Percentiles rank a stretch among this genome's conserved stretches.
phyloP scores from a whole-genome alignment of 2,329 filamentous ascomycete genomes.

The Trichothecium roseum region DNA sequence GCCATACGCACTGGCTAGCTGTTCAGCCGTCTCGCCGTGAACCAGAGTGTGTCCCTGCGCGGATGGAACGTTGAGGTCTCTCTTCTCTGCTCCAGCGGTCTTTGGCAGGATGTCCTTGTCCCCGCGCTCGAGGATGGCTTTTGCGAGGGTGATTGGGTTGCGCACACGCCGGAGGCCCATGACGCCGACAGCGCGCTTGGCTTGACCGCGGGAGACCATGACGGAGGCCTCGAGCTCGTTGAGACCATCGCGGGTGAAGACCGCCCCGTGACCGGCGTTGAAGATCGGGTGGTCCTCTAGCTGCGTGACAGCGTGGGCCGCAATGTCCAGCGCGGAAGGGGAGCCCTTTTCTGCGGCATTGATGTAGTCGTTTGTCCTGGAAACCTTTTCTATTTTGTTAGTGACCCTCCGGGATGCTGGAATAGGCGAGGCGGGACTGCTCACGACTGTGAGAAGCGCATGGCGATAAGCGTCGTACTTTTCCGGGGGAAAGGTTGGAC shows the following conservation, averaged over 20 bases:
- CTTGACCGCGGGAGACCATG: conserved; percentile 65
- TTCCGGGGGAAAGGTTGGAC: conserved; percentile 44
- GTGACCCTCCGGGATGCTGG: no score
- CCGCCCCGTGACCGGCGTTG: conserved; percentile 75
- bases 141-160: conserved; percentile 69
- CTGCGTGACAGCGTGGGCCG: conserved; percentile 62
- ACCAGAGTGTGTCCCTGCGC: conserved; percentile 63
- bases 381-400: conserved; percentile 22
- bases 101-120: conserved; percentile 41
- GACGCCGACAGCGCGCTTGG: conserved; percentile 70
- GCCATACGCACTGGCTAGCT: conserved; percentile 56
- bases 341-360: conserved; percentile 14
- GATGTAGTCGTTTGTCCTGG: conserved; percentile 36
- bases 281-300: conserved; percentile 76
- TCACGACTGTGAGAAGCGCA: conserved; percentile 52
- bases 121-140: conserved; percentile 57
- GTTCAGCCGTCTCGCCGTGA: conserved; percentile 57
- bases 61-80: conserved; percentile 33
- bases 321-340: conserved; percentile 61
- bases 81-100: background rate
- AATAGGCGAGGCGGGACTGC: no score
- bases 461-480: conserved; percentile 48
- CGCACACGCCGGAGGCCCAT: conserved; percentile 64
- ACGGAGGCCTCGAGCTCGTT: conserved; percentile 82
- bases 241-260: conserved; percentile 73